Evolutionary conservation across 768 basidiomycete species (phyloP).

Genomic region (Macrocybe gigantea): DNA sequence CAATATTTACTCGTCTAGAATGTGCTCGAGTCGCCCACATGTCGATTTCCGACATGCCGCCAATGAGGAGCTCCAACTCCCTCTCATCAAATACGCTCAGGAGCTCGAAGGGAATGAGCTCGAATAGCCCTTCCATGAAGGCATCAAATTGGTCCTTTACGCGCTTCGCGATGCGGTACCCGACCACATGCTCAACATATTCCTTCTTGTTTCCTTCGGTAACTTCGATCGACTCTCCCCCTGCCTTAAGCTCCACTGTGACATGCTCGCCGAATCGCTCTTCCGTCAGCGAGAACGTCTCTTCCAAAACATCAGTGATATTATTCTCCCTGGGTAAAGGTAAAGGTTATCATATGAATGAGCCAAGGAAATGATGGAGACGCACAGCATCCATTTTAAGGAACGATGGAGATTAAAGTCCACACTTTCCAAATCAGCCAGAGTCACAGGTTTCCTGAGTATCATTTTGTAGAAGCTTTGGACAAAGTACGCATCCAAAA

Average conservation of each 20-base stretch:
- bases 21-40: constrained; percentile 42
- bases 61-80: constrained; percentile 84
- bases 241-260: constrained; percentile 58
- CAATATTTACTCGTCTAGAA: neutral
- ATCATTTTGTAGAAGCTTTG: constrained; percentile 80
- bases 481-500: constrained; percentile 78
- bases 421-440: constrained; percentile 65
- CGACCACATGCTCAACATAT: constrained; percentile 72
- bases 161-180: constrained; percentile 77
- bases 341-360: neutral
- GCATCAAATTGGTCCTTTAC: constrained; percentile 81
- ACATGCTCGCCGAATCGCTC: constrained; percentile 73
- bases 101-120: constrained; percentile 78
- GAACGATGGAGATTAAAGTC: constrained; percentile 67
- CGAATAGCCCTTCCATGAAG: constrained; percentile 81
- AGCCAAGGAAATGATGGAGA: constrained; percentile 5
- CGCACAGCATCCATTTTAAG: constrained; percentile 71
- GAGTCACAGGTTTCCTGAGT: constrained; percentile 48
- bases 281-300: constrained; percentile 66
- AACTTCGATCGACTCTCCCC: constrained; percentile 55
- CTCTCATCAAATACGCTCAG: constrained; percentile 89
- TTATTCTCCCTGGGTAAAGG: constrained; percentile 53
- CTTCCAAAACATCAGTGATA: constrained; percentile 69
- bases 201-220: constrained; percentile 76
- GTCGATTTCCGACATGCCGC: constrained; percentile 90